Percentiles rank a stretch among this genome's conserved stretches.
These are phyloP conservation scores for Mortierella hygrophila DNA, from an alignment of 192 early-diverging fungal genomes.

Conservation along the genomic window DNA sequence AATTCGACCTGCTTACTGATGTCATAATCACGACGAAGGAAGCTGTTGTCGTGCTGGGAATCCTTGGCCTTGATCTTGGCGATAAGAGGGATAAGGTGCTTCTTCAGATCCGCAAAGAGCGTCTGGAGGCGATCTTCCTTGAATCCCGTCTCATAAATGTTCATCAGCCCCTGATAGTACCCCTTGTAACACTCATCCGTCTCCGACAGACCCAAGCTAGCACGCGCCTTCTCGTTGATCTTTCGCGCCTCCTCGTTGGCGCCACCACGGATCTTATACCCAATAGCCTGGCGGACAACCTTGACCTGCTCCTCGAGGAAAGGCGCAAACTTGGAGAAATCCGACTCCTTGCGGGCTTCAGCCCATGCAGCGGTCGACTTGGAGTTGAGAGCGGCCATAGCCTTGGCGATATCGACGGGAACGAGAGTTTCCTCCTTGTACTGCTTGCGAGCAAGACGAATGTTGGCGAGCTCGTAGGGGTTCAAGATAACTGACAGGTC, in stretches of 20 bases:
- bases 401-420: slow-evolving; percentile 36
- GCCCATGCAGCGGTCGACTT: slow-evolving; percentile 44
- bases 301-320: slow-evolving; percentile 46
- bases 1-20: slow-evolving; percentile 52
- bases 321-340: slow-evolving; percentile 53
- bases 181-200: slow-evolving; percentile 49
- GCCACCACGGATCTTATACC: slow-evolving; percentile 33
- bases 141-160: slow-evolving; percentile 54
- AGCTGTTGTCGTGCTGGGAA: slow-evolving; percentile 49
- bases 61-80: slow-evolving; percentile 57
- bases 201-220: slow-evolving; percentile 28
- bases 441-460: slow-evolving; percentile 23
- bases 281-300: slow-evolving; percentile 32
- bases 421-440: slow-evolving; percentile 34
- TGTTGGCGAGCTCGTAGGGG: slow-evolving; percentile 46
- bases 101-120: slow-evolving; percentile 51
- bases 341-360: slow-evolving; percentile 45
- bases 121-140: slow-evolving; percentile 44
- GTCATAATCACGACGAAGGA: slow-evolving; percentile 36
- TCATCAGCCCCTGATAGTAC: slow-evolving; percentile 52
- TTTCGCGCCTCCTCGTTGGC: slow-evolving; percentile 42
- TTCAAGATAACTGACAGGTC: slow-evolving; percentile 36
- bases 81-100: slow-evolving; percentile 53
- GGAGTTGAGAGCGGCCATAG: slow-evolving; percentile 21
- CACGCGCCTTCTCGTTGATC: slow-evolving; percentile 52